These are phyloP conservation scores for Baeospora myosura DNA, from an alignment of 1,284 basidiomycete genomes.

Conservation along the genomic window DNA sequence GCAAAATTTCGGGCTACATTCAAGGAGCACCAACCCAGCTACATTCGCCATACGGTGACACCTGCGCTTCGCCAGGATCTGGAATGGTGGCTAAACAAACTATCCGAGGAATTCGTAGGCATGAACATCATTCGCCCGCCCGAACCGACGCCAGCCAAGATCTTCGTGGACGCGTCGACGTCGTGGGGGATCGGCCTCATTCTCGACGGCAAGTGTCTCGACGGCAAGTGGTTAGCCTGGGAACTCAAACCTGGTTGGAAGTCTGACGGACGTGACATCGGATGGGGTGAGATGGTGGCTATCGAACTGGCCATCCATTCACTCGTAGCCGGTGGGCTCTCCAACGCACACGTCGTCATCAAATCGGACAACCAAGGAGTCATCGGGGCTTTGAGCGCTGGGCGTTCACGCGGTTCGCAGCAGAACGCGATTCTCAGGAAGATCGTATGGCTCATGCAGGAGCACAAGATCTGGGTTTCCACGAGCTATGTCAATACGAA, in stretches of 20 bases:
- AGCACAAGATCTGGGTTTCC: slow-evolving; percentile 14
- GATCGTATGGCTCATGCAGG: slow-evolving; percentile 14
- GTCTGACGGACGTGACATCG: slow-evolving; percentile 20
- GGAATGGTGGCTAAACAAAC: slow-evolving; percentile 6
- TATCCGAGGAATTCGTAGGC: slow-evolving; percentile 8
- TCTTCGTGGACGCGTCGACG: slow-evolving; percentile 22
- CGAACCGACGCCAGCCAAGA: not conserved
- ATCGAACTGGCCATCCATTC: slow-evolving; percentile 19
- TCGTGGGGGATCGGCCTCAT: slow-evolving; percentile 19
- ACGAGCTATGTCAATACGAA: slow-evolving; percentile 14
- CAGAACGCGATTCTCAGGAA: slow-evolving; percentile 17
- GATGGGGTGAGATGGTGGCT: slow-evolving; percentile 28
- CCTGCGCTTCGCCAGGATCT: slow-evolving; percentile 13
- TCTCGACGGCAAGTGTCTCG: slow-evolving; percentile 13
- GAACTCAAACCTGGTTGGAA: slow-evolving; percentile 17
- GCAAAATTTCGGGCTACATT: slow-evolving; percentile 10
- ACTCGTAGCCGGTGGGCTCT: slow-evolving; percentile 1
- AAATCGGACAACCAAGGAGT: slow-evolving; percentile 22
- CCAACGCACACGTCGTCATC: slow-evolving; percentile 11
- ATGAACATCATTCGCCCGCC: slow-evolving; percentile 8
- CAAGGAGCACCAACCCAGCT: not conserved
- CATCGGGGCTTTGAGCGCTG: slow-evolving; percentile 14
- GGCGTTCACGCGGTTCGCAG: slow-evolving; percentile 15
- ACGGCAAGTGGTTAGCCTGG: slow-evolving; percentile 18
- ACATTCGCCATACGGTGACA: slow-evolving; percentile 5